Evolutionary conservation across 371 early-diverging fungal genomes (phyloP), one percentile per base, ranked within the genome.

Genomic region (Chytridiales sp.): DNA sequence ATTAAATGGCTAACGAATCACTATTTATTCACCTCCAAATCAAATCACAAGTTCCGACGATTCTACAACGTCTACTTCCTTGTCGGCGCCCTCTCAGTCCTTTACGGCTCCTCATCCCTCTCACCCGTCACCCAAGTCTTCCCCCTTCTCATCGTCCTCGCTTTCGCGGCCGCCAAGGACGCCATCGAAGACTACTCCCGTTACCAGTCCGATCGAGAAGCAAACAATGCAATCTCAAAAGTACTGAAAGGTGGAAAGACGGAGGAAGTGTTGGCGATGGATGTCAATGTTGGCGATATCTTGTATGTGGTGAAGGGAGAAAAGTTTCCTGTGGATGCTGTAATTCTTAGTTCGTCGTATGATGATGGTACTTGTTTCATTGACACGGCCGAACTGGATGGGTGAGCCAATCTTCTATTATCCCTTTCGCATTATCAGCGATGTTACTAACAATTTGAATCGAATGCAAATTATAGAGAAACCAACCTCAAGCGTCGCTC

Each of bases 361-460:
- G 77, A 79, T 42, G 79, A 80, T 17, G 75, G 76, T 1, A 77
- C 77, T 11, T 78, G 80, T 57, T 88, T 80, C 64, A 69, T 88
- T 24, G 86, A 90, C 56, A 87, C 90, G 32, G 78, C 79, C 24
- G 81, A 85, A 47, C 56, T 90, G 21, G 87, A 90, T 70, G 90
- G 90, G 67, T 75, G 48, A 29, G 63, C 47, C 31, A 21, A 5
- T 22, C 13, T 34, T 38, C 22, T 42, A 3, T 17, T 26, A 19
- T 36, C 35, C 19, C 19, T 39, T n/a, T 4, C n/a, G 13, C 17
- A 3, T 64, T 61, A n/a, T 39, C 22, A 22, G 60, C 42, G 31
- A 19, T 22, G 4, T 4, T 40, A 57, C 17, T 13, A 32, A 47
- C 21, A 15, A 19, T 21, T 47, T 26, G 30, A 21, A 26, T 59